Base-by-base conservation (phyloP, 257 asterid genomes). In the Jasminum sambac region DNA sequence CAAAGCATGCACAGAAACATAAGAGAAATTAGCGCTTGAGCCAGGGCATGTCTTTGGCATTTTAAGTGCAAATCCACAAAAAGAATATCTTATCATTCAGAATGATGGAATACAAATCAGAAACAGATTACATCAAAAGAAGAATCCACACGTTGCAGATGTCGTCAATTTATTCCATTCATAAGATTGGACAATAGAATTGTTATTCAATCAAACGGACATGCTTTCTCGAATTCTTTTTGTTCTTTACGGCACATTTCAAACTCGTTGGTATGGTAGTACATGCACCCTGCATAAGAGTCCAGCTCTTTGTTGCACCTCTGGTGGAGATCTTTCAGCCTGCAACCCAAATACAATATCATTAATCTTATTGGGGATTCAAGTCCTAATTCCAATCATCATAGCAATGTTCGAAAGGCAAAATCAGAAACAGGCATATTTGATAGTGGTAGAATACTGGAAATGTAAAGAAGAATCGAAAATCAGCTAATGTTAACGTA, bases 211-310 rank as follows among this genome's bases (percentile, higher is more conserved):
- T 68, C 69, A 60, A 80, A 74, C 19, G 98, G 90, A 80, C 96
- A 95, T 63, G 92, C 88, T 79, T 89, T 88, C 85, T 91, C 98
- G 13, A 95, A 95, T 25, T 83, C 93, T 63, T 84, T 63, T 77
- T 95, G 99, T 85, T 95, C 98, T 80, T 88, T 84, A 74, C 98
- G 96, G 70, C 99, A 95, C 41, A 89, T 61, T 38, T 95, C 99
- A 75, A 91, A 95, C 77, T 95, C 98, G 21, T 95, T 91, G 0
- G 98, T 91, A 86, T 84, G 80, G 87, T 91, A 91, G 83, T 88
- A 88, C 99, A 95, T 85, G 80, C 99, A 91, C 61, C 99, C 96
- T 14, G 90, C 91, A 72, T 89, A 95, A 26, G 96, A 80, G 79
- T 95, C 94, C 84, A 91, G 81, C 81, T 95, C 99, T 73, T 91